phyloP scores from a whole-genome alignment of 495 filamentous ascomycete genomes.

The Penicillium coprophilum region DNA sequence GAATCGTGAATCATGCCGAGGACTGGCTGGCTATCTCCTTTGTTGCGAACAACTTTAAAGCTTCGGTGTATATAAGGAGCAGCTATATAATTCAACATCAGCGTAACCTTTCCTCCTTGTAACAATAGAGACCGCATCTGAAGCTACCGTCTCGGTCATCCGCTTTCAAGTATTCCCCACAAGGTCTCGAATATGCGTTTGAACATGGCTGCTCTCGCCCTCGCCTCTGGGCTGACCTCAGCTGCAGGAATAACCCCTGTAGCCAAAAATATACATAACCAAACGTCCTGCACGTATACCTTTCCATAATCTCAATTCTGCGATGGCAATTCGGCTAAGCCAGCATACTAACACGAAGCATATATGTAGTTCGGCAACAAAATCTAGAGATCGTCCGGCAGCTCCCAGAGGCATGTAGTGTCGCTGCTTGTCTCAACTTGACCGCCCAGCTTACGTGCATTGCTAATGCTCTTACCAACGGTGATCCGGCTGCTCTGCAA shows the following conservation, averaged over 20 bases:
- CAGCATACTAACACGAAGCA: not conserved
- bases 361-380: conserved; percentile 15
- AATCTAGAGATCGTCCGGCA: conserved; percentile 14
- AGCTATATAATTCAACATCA: not conserved
- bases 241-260: not conserved
- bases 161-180: not conserved
- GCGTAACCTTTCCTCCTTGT: not conserved
- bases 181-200: conserved; percentile 17
- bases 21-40: not conserved
- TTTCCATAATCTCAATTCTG: not conserved
- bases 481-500: conserved; percentile 20
- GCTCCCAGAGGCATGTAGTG: conserved; percentile 23
- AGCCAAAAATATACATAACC: not conserved
- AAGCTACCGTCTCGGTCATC: not conserved
- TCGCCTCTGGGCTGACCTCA: conserved; percentile 17
- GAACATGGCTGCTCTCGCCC: conserved; percentile 7
- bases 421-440: conserved; percentile 24
- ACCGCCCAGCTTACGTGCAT: conserved; percentile 21
- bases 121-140: not conserved
- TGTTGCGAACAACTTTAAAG: not conserved
- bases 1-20: not conserved
- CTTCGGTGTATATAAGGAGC: not conserved
- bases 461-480: conserved; percentile 18
- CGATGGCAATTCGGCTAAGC: not conserved
- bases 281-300: not conserved